Conservation (phyloP, 2,329 filamentous ascomycete genomes). For the Fusarium longipes region DNA sequence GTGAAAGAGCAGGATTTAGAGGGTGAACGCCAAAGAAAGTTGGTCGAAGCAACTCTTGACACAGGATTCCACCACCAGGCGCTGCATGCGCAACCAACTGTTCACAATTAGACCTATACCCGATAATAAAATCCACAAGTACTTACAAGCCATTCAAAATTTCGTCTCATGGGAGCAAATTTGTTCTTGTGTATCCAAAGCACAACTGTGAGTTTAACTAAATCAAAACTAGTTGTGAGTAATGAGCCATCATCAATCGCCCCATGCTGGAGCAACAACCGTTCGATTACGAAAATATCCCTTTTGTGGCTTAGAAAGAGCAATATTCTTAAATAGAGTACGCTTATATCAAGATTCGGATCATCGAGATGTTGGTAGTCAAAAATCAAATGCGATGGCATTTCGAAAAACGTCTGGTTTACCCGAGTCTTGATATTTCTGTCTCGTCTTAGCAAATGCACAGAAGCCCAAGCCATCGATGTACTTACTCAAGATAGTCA, state of each 20-base stretch:
- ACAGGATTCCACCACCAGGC: slow-evolving; percentile 62
- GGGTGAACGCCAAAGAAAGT: slow-evolving; percentile 51
- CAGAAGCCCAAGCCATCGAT: background rate
- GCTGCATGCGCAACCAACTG: slow-evolving; percentile 64
- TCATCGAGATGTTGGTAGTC: slow-evolving; percentile 53
- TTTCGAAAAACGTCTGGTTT: slow-evolving; percentile 48
- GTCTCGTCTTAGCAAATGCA: slow-evolving; percentile 9
- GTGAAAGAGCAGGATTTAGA: slow-evolving; percentile 52
- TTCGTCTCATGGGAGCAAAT: slow-evolving; percentile 54
- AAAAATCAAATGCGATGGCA: slow-evolving; percentile 55
- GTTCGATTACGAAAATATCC: slow-evolving; percentile 68
- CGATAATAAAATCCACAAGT: background rate
- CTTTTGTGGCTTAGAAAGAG: slow-evolving; percentile 63
- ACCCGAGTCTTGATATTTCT: slow-evolving; percentile 54
- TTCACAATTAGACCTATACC: background rate
- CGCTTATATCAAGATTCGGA: slow-evolving; percentile 43
- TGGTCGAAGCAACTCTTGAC: slow-evolving; percentile 61
- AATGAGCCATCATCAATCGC: slow-evolving; percentile 54
- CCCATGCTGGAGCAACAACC: slow-evolving; percentile 62
- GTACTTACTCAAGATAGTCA: slow-evolving; percentile 42
- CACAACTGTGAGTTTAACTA: slow-evolving; percentile 58
- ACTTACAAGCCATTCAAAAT: slow-evolving; percentile 63
- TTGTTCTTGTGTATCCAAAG: slow-evolving; percentile 63
- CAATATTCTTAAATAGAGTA: slow-evolving; percentile 59
- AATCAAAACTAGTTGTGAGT: slow-evolving; percentile 59